phyloP scores from a whole-genome alignment of 306 rosid species.

The Ochetophila trinervis region DNA sequence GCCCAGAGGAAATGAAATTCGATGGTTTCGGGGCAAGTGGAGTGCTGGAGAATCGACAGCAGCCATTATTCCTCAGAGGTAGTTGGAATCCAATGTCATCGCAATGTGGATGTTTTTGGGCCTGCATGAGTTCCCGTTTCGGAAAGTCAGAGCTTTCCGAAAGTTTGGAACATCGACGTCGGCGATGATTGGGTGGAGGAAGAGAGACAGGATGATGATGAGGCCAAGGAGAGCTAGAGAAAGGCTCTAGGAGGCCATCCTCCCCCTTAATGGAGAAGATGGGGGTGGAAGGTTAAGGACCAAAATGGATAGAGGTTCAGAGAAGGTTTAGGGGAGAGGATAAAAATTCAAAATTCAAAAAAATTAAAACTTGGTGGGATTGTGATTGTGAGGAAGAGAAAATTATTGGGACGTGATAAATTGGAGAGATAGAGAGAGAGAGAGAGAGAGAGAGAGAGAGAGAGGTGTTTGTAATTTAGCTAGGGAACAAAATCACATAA shows the following conservation, averaged over 20 bases:
- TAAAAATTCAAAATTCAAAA: constrained; percentile 19
- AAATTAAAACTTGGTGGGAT: constrained; percentile 32
- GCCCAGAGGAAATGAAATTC: constrained; percentile 84
- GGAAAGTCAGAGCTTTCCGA: constrained; percentile 69
- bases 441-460: too few relatives aligned
- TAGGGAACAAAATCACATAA: too few relatives aligned
- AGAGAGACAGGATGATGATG: constrained; percentile 30
- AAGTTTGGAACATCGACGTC: constrained; percentile 36
- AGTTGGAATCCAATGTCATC: constrained; percentile 85
- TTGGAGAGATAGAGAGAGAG: too few relatives aligned
- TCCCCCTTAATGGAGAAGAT: too few relatives aligned
- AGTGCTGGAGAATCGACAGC: constrained; percentile 79
- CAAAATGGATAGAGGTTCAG: too few relatives aligned
- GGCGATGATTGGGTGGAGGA: constrained; percentile 24
- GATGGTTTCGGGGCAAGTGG: constrained; percentile 64
- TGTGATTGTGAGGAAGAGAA: constrained; percentile 74
- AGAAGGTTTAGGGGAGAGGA: constrained; percentile 40
- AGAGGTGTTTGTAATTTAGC: too few relatives aligned
- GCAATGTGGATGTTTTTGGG: constrained; percentile 63
- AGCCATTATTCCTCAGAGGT: constrained; percentile 78
- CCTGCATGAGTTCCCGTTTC: constrained; percentile 64
- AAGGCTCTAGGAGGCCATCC: constrained; percentile 33
- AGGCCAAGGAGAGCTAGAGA: constrained; percentile 42
- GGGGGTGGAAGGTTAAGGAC: too few relatives aligned
- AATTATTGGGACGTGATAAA: constrained; percentile 55